Base-by-base conservation (phyloP, 169 alveolate genomes). In the Plasmodium fragile region DNA sequence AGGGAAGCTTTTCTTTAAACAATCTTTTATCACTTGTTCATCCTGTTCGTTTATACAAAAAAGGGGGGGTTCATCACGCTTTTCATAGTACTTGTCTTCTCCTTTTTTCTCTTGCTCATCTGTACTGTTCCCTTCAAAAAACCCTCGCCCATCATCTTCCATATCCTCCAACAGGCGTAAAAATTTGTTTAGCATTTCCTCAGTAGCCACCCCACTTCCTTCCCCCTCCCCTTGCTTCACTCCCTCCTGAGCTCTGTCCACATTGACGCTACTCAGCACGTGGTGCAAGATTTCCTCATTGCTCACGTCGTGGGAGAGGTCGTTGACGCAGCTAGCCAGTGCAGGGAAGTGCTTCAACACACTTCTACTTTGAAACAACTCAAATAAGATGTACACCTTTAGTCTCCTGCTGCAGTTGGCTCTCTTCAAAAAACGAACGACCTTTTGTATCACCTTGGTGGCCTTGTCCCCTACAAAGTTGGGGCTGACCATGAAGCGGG, bases 341-440 rank as follows among this genome's bases (percentile, higher is more conserved):
- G 93, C 77, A 0, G 93, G 93, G 22, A 85, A 85, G 65, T 85
- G 79, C 45, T 85, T 85, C 45, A 41, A n/a, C 16, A 85, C 43
- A 36, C 65, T 75, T 85, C 36, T 55, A 45, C 53, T 85, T 53
- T 85, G 93, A 65, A 85, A 85, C 30, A 85, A 0, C 32, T 85
- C 93, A 73, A 85, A 85, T 25, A 85, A 8, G 25, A 85, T 75
- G 25, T 45, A 85, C 0, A 85, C 55, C 80, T 85, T 85, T 22
- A 85, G 49, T 45, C 36, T 85, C 55, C 80, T 85, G 30, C 69
- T 85, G 4, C 93, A 85, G 7, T 39, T 75, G 41, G 93, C 93
- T 53, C 41, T 75, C 10, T 18, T 85, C 28, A 85, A 72, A 75
- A 85, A 85, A 6, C 7, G n/a, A 52, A 85, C 10, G 1, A 85